Evolutionary conservation across 352 stramenopile genomes (phyloP).

Genomic region (Phytophthora pini): DNA sequence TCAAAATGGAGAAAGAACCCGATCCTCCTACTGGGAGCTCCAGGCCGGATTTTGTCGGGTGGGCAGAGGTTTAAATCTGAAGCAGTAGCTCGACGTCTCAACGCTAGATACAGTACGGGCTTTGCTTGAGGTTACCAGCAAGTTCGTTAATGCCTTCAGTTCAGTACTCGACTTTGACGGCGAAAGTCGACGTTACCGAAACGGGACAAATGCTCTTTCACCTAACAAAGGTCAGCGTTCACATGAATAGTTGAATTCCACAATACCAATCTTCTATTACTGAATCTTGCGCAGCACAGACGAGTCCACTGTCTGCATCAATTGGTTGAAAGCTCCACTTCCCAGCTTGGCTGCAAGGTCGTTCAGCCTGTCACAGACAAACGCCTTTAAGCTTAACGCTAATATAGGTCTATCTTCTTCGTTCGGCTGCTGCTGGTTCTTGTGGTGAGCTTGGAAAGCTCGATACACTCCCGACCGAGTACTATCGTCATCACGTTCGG

Average conservation of each 20-base stretch:
- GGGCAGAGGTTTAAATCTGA: no score
- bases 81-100: no score
- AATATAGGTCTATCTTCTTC: constrained; percentile 50
- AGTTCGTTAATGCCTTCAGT: no score
- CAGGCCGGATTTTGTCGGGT: no score
- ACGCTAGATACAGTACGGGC: no score
- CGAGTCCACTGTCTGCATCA: constrained; percentile 65
- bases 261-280: constrained; percentile 26
- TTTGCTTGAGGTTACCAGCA: no score
- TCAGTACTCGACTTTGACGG: no score
- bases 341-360: constrained; percentile 53
- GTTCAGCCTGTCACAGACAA: constrained; percentile 49
- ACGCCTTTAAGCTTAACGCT: constrained; percentile 50
- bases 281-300: constrained; percentile 68
- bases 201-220: no score
- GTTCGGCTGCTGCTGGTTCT: constrained; percentile 30
- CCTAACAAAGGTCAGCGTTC: no score
- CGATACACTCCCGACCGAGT: constrained; percentile 50
- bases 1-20: not conserved
- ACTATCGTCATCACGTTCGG: constrained; percentile 17
- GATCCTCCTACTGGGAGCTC: not conserved
- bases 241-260: no score
- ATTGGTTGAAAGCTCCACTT: constrained; percentile 46
- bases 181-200: no score
- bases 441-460: constrained; percentile 52